phyloP scores from a whole-genome alignment of 306 rosid species.

The Cajanus cajan region DNA sequence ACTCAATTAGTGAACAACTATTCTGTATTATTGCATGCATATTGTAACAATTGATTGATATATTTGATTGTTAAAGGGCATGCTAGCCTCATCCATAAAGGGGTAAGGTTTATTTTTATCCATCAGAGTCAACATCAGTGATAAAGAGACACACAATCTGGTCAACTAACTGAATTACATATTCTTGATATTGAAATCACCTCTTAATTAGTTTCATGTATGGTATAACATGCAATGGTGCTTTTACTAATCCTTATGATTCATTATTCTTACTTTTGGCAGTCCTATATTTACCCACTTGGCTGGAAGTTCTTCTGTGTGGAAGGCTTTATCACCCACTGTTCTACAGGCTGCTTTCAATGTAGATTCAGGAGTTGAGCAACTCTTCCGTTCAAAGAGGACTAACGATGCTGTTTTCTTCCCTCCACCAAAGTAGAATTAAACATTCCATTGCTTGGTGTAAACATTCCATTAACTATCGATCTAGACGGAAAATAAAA shows the following conservation, averaged over 20 bases:
- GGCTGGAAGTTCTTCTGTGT: conserved; percentile 75
- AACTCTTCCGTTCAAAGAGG: conserved; percentile 79
- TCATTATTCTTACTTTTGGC: conserved; percentile 28
- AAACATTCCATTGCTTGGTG: neutral
- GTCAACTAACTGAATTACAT: no score
- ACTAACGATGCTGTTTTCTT: conserved; percentile 73
- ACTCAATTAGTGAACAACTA: neutral
- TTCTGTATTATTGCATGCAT: neutral
- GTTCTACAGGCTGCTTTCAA: conserved; percentile 78
- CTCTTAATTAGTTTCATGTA: neutral
- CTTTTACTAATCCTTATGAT: neutral
- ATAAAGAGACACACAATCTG: no score
- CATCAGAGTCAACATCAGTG: no score
- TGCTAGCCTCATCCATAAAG: neutral
- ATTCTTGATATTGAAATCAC: neutral
- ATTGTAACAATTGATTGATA: neutral
- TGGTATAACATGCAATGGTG: neutral
- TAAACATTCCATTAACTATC: neutral
- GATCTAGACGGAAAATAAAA: conserved; percentile 18
- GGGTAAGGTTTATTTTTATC: no score
- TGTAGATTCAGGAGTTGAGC: conserved; percentile 56
- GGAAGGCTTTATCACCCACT: conserved; percentile 76
- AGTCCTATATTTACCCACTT: conserved; percentile 85
- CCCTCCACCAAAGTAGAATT: conserved; percentile 68
- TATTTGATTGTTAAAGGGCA: neutral